Evolutionary conservation across 129 eudicot genomes (phyloP), one percentile per base, ranked within the genome.

Genomic region (Escallonia herrerae): DNA sequence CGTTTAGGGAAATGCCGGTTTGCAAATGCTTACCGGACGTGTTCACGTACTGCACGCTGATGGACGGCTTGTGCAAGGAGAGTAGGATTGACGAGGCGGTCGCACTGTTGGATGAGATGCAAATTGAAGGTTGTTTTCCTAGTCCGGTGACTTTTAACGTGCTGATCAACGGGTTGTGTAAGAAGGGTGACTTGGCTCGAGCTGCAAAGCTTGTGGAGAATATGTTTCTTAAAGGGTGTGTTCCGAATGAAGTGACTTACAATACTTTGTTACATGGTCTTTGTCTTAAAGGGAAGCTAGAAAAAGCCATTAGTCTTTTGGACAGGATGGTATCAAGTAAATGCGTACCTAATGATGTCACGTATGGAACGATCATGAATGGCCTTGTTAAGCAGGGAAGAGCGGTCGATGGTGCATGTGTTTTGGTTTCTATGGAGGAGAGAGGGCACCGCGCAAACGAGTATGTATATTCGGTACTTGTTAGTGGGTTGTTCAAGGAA

Each of bases 41-140:
- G 15, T 93, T 76, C 65, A 93, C 98, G 37, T 93, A 88, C 52
- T 81, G 87, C 66, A 93, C 96, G 12, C 55, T 93, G 77, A 93
- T 93, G 98, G 96, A 93, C 69, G 98, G 98, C 45, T 79, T 93
- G 74, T 93, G 98, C 59, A 93, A 93, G 72, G 79, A 83, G 56
- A 75, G 69, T 39, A 77, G 98, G 60, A 80, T 89, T 57, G 87
- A 93, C 57, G 96, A 93, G 68, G 98, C 96, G 0, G 85, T 93
- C 56, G 78, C 84, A 33, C 76, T 93, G 68, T 78, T 93, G 75
- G 98, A 93, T 78, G 98, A 93, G 79, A 93, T 93, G 96, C 96
- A 85, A 58, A 77, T 93, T 59, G 95, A 88, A 62, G 98, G 96
- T 41, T 86, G 95, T 46, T 76, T 62, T 71, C 98, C 98, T 0